Base-by-base conservation (phyloP, 768 basidiomycete species). In the Hemileccinum impolitum region DNA sequence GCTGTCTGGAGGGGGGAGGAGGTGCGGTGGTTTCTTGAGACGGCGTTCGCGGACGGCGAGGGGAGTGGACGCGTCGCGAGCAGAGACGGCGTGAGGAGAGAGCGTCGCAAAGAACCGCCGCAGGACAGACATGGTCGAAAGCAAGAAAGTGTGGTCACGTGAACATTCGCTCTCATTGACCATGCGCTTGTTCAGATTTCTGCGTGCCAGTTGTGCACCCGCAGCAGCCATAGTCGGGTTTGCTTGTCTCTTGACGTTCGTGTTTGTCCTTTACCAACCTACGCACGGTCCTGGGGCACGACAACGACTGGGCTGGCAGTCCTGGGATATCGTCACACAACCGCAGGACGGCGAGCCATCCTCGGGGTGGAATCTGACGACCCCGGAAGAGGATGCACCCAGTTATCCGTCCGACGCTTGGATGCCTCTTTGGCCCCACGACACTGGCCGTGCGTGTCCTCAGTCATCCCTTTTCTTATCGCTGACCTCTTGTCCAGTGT, bases 251-350 rank as follows among this genome's bases (percentile, higher is more conserved):
- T 84, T 94, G 46, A 80, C 82, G 2, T 87, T 84, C 63, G 70
- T 90, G 30, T 90, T 91, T 60, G 72, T 93, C 18, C 81, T 95
- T 28, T 87, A 91, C 59, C 88, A 90, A 63, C 89, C 88, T 3
- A 79, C 78, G 10, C 74, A 75, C 2, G 88, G 88, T 3, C 88
- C 88, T 15, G 88, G 88, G 1, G 64, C 76, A 13, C 63, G 76
- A 13, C 88, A 91, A 59, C 76, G 79, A 39, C 72, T 96, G 17
- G 91, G 91, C 25, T 94, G 92, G 92, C 92, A 94, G 59, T 77
- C 86, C 7, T 95, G 90, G 90, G 92, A 89, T 38, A 60, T 78
- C 3, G 74, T 93, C 0, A 65, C 69, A 9, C 28, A 30, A 12
- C 28, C 28, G 11, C 54, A 51, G 13, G 50, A 52, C 45, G 39